Evolutionary conservation across 139 green algal species (phyloP), one percentile per base, ranked within the genome.

Genomic region (Mychonastes homosphaera): DNA sequence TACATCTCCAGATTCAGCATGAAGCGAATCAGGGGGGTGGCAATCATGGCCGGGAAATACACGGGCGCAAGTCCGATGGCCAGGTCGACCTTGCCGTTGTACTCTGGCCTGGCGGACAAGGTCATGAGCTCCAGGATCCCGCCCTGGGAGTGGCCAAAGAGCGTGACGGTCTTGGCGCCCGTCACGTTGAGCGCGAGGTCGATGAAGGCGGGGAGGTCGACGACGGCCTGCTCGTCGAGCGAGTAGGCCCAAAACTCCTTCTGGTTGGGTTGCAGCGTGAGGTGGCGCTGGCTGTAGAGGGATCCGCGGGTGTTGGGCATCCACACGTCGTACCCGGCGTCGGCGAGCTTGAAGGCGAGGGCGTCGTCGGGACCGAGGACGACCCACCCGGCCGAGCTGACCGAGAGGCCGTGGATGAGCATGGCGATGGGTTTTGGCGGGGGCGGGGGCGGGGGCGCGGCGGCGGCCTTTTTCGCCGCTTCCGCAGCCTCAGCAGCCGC

Each of bases 271-370:
- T 66, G n/a, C n/a, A n/a, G n/a, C n/a, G n/a, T 49, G 1, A 45
- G 8, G 44, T 84, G 68, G 21, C 52, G 39, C 9, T 67, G 58
- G 29, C 52, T 68, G 35, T 75, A 85, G 3, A 69, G 77, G 56
- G 77, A 81, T 21, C 79, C 75, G 0, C 72, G 62, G 1, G 69
- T 75, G 53, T 86, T 83, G 21, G 66, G 63, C 62, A 86, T 70
- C 79, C 79, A 86, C 21, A 85, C 78, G 65, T 85, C 78, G 57
- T 73, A 79, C 10, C 75, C 75, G 74, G n/a, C n/a, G n/a, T n/a
- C n/a, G n/a, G n/a, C n/a, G n/a, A n/a, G n/a, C n/a, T n/a, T n/a
- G n/a, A n/a, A n/a, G n/a, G n/a, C n/a, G n/a, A n/a, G n/a, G n/a
- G n/a, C n/a, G n/a, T n/a, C n/a, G n/a, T n/a, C n/a, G n/a, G n/a